phyloP scores from a whole-genome alignment of 2,329 filamentous ascomycete species.

The Fusarium kyushuense region DNA sequence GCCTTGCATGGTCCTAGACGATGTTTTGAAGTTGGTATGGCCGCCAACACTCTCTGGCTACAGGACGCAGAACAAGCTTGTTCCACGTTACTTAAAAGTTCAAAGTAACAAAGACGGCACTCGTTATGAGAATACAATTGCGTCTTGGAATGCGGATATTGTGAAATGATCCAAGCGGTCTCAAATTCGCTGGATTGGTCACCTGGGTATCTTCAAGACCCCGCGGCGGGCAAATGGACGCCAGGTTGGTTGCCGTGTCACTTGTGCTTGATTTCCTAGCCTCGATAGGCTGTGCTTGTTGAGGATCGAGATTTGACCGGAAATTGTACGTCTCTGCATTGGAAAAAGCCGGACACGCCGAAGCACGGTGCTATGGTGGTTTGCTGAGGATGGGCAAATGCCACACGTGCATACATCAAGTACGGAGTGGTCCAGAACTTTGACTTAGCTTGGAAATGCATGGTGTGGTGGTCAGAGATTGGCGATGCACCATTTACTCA shows the following conservation, averaged over 20 bases:
- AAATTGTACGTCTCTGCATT: constrained; percentile 2
- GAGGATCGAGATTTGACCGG: constrained; percentile 34
- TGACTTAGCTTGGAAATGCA: constrained; percentile 16
- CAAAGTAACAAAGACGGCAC: constrained; percentile 11
- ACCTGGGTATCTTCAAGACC: constrained; percentile 4
- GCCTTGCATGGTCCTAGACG: constrained; percentile 1
- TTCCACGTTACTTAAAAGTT: constrained; percentile 14
- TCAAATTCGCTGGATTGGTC: background rate
- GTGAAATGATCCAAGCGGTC: constrained; percentile 16
- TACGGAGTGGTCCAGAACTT: constrained; percentile 12
- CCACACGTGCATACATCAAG: constrained; percentile 33
- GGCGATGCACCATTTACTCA: constrained; percentile 12
- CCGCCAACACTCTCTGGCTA: background rate
- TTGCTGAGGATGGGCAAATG: constrained; percentile 12
- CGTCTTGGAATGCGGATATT: constrained; percentile 19
- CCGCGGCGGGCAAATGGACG: constrained; percentile 10
- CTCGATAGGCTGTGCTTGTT: constrained; percentile 20
- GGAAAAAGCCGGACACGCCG: constrained; percentile 25
- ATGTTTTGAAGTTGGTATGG: background rate
- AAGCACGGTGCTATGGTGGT: constrained; percentile 3
- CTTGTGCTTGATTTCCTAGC: constrained; percentile 24
- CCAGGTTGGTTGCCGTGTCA: constrained; percentile 17
- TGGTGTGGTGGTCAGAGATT: constrained; percentile 29
- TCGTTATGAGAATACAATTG: constrained; percentile 8
- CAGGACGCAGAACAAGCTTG: background rate